These are phyloP conservation scores for Collybia sp. DNA, from an alignment of 768 basidiomycete species.

Conservation along the genomic window DNA sequence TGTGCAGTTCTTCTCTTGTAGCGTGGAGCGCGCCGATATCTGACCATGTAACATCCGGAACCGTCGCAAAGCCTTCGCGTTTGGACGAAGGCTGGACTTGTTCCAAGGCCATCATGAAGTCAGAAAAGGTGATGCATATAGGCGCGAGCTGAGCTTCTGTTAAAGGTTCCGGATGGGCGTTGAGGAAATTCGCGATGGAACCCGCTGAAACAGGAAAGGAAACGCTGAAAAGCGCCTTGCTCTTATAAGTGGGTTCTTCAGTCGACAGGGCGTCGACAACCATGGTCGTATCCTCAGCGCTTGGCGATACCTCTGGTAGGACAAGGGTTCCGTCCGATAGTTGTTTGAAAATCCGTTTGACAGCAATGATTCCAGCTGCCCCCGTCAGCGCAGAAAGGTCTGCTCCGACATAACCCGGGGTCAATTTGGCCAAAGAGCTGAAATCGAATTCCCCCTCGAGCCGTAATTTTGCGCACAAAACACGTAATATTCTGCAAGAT, in stretches of 20 bases:
- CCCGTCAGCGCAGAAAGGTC: slow-evolving; percentile 88
- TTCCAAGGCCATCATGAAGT: slow-evolving; percentile 79
- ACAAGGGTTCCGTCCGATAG: slow-evolving; percentile 62
- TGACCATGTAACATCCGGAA: slow-evolving; percentile 93
- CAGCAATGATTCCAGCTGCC: slow-evolving; percentile 92
- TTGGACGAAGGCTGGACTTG: slow-evolving; percentile 95
- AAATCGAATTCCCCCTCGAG: slow-evolving; percentile 90
- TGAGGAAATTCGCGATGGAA: slow-evolving; percentile 88
- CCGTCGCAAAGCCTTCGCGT: slow-evolving; percentile 96
- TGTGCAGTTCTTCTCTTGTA: slow-evolving; percentile 88
- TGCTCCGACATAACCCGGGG: slow-evolving; percentile 96
- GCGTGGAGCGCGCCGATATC: slow-evolving; percentile 90
- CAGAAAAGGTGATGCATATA: slow-evolving; percentile 73
- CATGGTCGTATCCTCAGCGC: slow-evolving; percentile 9
- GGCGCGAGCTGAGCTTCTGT: slow-evolving; percentile 75
- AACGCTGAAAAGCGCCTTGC: slow-evolving; percentile 19
- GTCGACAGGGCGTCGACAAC: background rate
- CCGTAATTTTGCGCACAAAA: slow-evolving; percentile 75
- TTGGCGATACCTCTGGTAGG: slow-evolving; percentile 28
- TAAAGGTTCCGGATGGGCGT: slow-evolving; percentile 79
- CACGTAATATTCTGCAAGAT: slow-evolving; percentile 73
- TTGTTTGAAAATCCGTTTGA: slow-evolving; percentile 90
- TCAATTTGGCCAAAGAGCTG: slow-evolving; percentile 78
- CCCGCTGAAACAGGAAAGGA: slow-evolving; percentile 31
- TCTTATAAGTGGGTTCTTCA: slow-evolving; percentile 3